Base-by-base conservation (phyloP, 163 green algal genomes). In the Smithsoniella earleae region DNA sequence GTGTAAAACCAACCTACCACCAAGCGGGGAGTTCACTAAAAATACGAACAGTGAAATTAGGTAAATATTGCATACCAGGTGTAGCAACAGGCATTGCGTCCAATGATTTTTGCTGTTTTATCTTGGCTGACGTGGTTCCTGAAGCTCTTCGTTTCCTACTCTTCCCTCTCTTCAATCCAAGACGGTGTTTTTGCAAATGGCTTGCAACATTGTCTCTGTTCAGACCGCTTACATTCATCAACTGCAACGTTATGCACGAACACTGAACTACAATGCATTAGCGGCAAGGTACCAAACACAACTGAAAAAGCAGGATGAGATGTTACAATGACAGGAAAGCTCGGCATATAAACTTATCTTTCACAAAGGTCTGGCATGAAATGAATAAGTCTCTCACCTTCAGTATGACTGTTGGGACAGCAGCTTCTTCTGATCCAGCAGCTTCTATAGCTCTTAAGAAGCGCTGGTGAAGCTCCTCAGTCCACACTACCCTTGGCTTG, bases 211-310 rank as follows among this genome's bases (percentile, higher is more conserved):
- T 69, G 27, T 69, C 58, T 13, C 58, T 30, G 1, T 31, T 69
- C 5, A 69, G 25, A 3, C 58, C 58, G 43, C 58, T 69, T 0
- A 69, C 58, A 69, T 69, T 69, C 58, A 69, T 69, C 25, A 69
- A 33, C 58, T 69, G 58, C 58, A 69, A 54, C 20, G 18, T 25
- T 20, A 54, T 54, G 18, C 20, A 20, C 44, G 44, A 18, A 25
- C 44, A 54, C 18, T 25, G 44, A 54, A 54, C 18, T 20, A 54
- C n/a, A n/a, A n/a, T n/a, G n/a, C n/a, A n/a, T n/a, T n/a, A n/a
- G n/a, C n/a, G n/a, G n/a, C 16, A 54, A 16, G 18, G 43, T 54
- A 16, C 43, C 43, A 54, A 54, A 16, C 43, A 18, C 43, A 54
- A 54, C 16, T 18, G 18, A 54, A 54, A 27, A 54, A 54, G 18